These are phyloP conservation scores for Teunomyces atbi DNA, from an alignment of 805 yeast genomes.

Conservation along the genomic window DNA sequence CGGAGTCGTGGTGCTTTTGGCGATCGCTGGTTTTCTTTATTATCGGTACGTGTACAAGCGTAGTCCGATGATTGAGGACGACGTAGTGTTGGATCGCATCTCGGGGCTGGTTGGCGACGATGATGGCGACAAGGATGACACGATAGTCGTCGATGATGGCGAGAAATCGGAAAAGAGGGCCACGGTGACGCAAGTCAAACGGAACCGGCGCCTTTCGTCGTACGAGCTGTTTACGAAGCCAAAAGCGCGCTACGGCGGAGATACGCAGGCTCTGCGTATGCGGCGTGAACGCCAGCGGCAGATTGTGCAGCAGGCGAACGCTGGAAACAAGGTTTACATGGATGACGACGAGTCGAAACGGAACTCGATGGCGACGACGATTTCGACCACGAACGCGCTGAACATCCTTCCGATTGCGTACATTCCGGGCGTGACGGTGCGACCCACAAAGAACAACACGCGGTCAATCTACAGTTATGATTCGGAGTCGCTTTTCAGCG, in stretches of 20 bases:
- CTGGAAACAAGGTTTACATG: slow-evolving; percentile 13
- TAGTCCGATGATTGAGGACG: slow-evolving; percentile 32
- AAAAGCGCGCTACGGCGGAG: slow-evolving; percentile 18
- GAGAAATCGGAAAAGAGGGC: slow-evolving; percentile 5
- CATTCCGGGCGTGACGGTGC: slow-evolving; percentile 86
- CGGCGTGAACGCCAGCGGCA: slow-evolving; percentile 16
- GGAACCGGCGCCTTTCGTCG: slow-evolving; percentile 29
- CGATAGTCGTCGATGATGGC: slow-evolving; percentile 7
- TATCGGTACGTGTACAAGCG: slow-evolving; percentile 33
- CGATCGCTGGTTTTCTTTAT: slow-evolving; percentile 37
- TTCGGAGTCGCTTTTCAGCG: slow-evolving; percentile 38
- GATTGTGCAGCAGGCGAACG: slow-evolving; percentile 14
- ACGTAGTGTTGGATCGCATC: slow-evolving; percentile 13
- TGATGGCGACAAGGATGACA: slow-evolving; percentile 6
- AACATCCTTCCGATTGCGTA: slow-evolving; percentile 90
- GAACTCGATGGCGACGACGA: slow-evolving; percentile 56
- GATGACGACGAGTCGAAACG: slow-evolving; percentile 21
- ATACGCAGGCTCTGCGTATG: slow-evolving; percentile 6
- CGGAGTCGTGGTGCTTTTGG: slow-evolving; percentile 64
- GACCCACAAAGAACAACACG: slow-evolving; percentile 46
- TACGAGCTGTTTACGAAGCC: slow-evolving; percentile 47
- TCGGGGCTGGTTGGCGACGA: slow-evolving; percentile 2
- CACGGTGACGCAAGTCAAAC: background rate
- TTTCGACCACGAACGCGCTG: slow-evolving; percentile 71
- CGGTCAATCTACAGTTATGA: slow-evolving; percentile 46